Percentiles rank a stretch among this genome's conserved stretches.
phyloP scores from a whole-genome alignment of 768 basidiomycete species.

The Rhodosporidiobolus odoratus region DNA sequence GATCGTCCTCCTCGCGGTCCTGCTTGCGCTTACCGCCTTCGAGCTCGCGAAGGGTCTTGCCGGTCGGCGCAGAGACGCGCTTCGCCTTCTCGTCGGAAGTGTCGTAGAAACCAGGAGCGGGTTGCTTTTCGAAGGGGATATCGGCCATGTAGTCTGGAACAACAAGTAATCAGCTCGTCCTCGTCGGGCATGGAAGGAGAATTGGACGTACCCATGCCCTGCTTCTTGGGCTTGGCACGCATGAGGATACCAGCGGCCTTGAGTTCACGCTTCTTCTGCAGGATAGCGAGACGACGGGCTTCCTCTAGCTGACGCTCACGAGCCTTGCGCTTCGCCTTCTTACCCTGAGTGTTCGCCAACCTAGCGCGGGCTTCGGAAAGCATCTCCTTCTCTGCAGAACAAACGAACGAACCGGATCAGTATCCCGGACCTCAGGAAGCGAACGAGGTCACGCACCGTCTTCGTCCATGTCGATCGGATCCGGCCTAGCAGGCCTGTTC shows the following conservation, averaged over 20 bases:
- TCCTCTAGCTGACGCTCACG: conserved; percentile 96
- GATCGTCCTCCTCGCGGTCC: conserved; percentile 87
- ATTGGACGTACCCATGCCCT: conserved; percentile 66
- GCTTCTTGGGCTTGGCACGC: conserved; percentile 89
- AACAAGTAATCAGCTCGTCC: conserved; percentile 14
- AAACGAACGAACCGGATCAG: not conserved
- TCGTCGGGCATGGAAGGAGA: not conserved
- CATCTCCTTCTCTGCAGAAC: conserved; percentile 88
- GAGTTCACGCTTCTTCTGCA: conserved; percentile 95
- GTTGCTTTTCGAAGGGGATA: conserved; percentile 96
- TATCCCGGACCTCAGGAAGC: not conserved
- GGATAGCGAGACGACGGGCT: conserved; percentile 81
- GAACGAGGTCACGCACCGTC: conserved; percentile 60
- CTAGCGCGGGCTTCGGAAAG: conserved; percentile 95
- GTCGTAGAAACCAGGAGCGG: conserved; percentile 94
- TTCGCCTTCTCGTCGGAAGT: conserved; percentile 88
- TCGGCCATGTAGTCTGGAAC: conserved; percentile 84
- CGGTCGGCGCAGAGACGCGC: conserved; percentile 62
- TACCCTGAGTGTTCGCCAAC: conserved; percentile 97
- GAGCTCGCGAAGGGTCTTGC: conserved; percentile 40
- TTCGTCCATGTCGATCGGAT: conserved; percentile 99
- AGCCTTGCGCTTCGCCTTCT: conserved; percentile 98
- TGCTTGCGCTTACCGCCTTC: conserved; percentile 76
- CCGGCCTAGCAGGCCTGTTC: conserved; percentile 93
- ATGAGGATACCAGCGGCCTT: conserved; percentile 99